These are phyloP conservation scores for Backusella parvicylindrica DNA, from an alignment of 192 early-diverging fungal species.

Conservation along the genomic window DNA sequence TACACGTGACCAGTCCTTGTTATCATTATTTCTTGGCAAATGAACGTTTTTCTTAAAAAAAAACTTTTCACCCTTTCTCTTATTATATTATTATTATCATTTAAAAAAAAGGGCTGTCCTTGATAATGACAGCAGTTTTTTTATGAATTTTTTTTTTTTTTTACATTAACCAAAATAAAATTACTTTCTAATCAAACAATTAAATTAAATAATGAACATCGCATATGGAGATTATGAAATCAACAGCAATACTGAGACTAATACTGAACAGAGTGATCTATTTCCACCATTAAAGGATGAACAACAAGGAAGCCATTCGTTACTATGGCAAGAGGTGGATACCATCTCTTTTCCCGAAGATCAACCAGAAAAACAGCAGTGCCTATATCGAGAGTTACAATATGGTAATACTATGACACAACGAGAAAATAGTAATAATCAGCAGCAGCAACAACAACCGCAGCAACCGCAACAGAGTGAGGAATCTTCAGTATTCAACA, in stretches of 20 bases:
- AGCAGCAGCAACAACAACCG: not conserved
- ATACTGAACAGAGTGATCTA: not conserved
- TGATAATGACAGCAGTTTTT: not conserved
- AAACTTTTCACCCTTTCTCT: not conserved
- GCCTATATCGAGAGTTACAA: not conserved
- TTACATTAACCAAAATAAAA: not conserved
- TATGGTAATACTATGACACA: not conserved
- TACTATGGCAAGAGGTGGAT: not conserved
- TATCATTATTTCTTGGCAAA: not conserved
- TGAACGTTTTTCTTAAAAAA: not conserved
- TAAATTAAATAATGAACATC: not conserved
- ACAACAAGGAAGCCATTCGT: not conserved
- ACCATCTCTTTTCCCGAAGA: not conserved
- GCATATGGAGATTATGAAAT: not conserved
- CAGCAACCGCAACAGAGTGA: not conserved
- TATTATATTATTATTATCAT: not conserved
- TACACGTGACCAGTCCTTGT: not conserved
- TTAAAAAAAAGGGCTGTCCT: not conserved
- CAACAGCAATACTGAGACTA: not conserved
- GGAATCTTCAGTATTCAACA: slow-evolving; percentile 28
- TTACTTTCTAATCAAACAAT: too few species aligned
- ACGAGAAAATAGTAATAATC: not conserved
- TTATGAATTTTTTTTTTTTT: not conserved
- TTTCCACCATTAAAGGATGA: not conserved
- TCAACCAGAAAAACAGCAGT: not conserved